Conservation (phyloP, 805 yeast genomes). For the Candida qinlingensis region DNA sequence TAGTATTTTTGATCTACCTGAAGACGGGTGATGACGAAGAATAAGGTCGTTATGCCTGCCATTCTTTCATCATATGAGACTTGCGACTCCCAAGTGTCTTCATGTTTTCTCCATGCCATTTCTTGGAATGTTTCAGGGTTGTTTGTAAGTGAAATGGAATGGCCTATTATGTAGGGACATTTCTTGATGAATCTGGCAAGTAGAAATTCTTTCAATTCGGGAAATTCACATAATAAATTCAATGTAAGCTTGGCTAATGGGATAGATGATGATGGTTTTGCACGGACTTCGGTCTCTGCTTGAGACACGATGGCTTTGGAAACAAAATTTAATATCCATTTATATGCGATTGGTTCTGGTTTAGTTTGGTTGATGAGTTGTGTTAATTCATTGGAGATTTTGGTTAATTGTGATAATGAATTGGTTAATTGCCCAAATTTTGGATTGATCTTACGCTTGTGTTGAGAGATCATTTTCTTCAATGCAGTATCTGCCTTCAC, state of each 20-base stretch:
- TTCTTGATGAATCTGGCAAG: slow-evolving; percentile 84
- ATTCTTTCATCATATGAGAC: slow-evolving; percentile 78
- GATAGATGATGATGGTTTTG: slow-evolving; percentile 67
- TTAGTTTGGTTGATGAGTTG: slow-evolving; percentile 45
- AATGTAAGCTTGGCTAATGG: slow-evolving; percentile 71
- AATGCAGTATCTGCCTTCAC: slow-evolving; percentile 47
- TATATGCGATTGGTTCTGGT: slow-evolving; percentile 45
- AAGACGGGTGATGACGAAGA: slow-evolving; percentile 65
- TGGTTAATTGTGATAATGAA: slow-evolving; percentile 52
- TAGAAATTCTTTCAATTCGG: slow-evolving; percentile 34
- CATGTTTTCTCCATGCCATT: slow-evolving; percentile 82
- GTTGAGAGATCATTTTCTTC: slow-evolving; percentile 50
- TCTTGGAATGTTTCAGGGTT: slow-evolving; percentile 75
- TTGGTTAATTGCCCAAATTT: slow-evolving; percentile 89
- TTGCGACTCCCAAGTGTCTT: slow-evolving; percentile 44
- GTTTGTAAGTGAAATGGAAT: slow-evolving; percentile 55
- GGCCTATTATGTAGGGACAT: slow-evolving; percentile 87
- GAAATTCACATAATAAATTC: slow-evolving; percentile 43
- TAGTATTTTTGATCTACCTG: slow-evolving; percentile 28
- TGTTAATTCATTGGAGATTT: slow-evolving; percentile 46
- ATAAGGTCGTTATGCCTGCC: slow-evolving; percentile 79
- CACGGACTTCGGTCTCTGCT: slow-evolving; percentile 88
- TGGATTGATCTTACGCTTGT: slow-evolving; percentile 76
- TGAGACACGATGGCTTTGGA: slow-evolving; percentile 86
- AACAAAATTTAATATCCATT: slow-evolving; percentile 75